Base-by-base conservation (phyloP, 108 stramenopile species). In the Conticribra weissflogii region DNA sequence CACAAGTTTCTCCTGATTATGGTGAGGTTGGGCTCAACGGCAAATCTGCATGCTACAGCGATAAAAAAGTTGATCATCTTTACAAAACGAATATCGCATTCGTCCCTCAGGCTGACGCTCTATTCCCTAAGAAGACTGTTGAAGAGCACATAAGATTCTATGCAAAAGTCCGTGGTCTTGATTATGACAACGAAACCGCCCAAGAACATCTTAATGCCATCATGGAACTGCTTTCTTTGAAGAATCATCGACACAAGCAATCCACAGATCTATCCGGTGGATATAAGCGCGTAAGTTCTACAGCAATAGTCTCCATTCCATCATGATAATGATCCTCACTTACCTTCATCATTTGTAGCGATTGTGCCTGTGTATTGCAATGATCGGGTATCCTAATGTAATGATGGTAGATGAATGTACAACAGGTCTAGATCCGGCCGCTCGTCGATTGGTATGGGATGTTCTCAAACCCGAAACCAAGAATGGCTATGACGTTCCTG, bases 341-440 rank as follows among this genome's bases (percentile, higher is more conserved):
- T n/a, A n/a, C n/a, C n/a, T n/a, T n/a, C n/a, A n/a, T n/a, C n/a
- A n/a, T n/a, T n/a, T n/a, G n/a, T n/a, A n/a, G 19, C 59, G 55
- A 45, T 29, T 79, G 33, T 71, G 69, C 45, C 47, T 72, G 3
- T 24, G 25, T 27, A 48, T 74, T 19, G 73, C 73, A 1, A 58
- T 83, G n/a, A 72, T 81, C 28, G 83, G 80, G 2, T 53, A 68
- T 22, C 75, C 79, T 1, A 19, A 61, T 12, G 65, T 89, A n/a
- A 19, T 87, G 3, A 49, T 90, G 19, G 50, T 90, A 33, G 88
- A 90, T 36, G 88, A 90, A 59, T 73, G 82, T 21, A 64, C 72
- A 17, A 76, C 79, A 8, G 88, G 85, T 17, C 78, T 89, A 70
- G 88, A 89, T 75, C 88, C 88, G 8, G 58, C 85, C 19, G 83